Evolutionary conservation across 1,284 basidiomycete genomes (phyloP), one percentile per base, ranked within the genome.

Genomic region (Filobasidium uniguttulatum): DNA sequence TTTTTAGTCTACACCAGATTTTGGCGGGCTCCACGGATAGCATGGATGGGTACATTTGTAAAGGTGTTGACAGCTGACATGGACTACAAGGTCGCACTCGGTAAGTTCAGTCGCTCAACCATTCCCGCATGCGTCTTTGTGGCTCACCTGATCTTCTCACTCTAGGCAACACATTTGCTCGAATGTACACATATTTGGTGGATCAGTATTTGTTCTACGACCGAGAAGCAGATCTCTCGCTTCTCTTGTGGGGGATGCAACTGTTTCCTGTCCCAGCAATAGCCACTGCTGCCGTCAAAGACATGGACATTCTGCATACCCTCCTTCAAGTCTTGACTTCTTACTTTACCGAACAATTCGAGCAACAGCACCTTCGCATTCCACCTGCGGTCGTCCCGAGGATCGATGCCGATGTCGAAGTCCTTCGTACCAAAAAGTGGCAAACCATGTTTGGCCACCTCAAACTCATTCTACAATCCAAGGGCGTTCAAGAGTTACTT

Each of bases 381-480:
- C 76, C 74, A 19, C 73, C 74, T 31, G 63, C 49, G 26, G 53
- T 41, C 4, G 48, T 50, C 14, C 46, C 49, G 9, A 52, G 58
- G 3, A 73, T 89, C 52, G 83, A 90, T 53, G 81, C 86, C 37
- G 88, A 91, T 48, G 79, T 79, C 22, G 78, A 80, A 52, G 82
- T 84, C 0, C 93, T 93, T 77, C 83, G 86, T 62, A 87, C 85
- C 19, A 94, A 94, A 64, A 83, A 89, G 15, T 93, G 91, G 68
- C 82, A 89, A 77, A 81, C 85, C 0, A 79, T 93, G 28, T 86
- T 94, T 67, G 81, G 80, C 56, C 85, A 90, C 64, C 73, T 91
- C 26, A 62, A 65, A 17, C 57, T 60, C 22, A 51, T 86, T 77
- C 62, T 83, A 78, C 65, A 87, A 78, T 62, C 65, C 40, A 73